Evolutionary conservation across 2,329 filamentous ascomycete genomes (phyloP).

Genomic region (Bipolaris bicolor): DNA sequence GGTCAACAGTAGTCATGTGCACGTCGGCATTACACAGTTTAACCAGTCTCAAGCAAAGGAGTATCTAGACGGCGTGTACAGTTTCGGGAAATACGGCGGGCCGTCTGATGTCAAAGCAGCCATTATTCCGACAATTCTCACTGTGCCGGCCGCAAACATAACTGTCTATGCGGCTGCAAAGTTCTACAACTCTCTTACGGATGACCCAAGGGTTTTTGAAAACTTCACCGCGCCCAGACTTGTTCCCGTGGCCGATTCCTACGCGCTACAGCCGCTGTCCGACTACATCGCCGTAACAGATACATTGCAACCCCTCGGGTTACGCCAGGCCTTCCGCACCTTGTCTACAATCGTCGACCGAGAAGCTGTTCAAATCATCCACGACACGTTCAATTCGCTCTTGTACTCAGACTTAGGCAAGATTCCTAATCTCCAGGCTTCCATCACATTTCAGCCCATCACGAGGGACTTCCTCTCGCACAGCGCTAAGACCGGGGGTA

Average conservation of each 20-base stretch:
- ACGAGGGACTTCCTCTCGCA: slow-evolving; percentile 26
- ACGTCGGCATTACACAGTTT: slow-evolving; percentile 25
- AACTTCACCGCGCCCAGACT: slow-evolving; percentile 31
- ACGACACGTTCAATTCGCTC: slow-evolving; percentile 22
- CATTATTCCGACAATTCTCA: slow-evolving; percentile 27
- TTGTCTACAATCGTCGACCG: slow-evolving; percentile 24
- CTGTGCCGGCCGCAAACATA: slow-evolving; percentile 18
- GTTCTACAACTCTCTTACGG: slow-evolving; percentile 28
- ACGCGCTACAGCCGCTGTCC: slow-evolving; percentile 18
- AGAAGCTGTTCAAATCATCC: slow-evolving; percentile 21
- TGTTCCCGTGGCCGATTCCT: slow-evolving; percentile 21
- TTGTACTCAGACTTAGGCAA: slow-evolving; percentile 11
- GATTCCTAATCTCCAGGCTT: slow-evolving; percentile 13
- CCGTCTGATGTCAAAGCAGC: slow-evolving; percentile 26
- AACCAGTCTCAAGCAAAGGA: slow-evolving; percentile 16
- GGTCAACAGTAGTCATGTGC: slow-evolving; percentile 15
- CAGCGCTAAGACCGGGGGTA: slow-evolving; percentile 23
- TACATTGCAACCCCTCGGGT: slow-evolving; percentile 16
- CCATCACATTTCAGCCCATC: slow-evolving; percentile 30
- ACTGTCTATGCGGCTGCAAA: slow-evolving; percentile 25
- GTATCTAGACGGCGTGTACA: slow-evolving; percentile 31
- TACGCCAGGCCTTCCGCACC: slow-evolving; percentile 26
- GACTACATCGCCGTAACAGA: slow-evolving; percentile 21
- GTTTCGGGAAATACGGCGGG: slow-evolving; percentile 25
- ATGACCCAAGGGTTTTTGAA: slow-evolving; percentile 21